Percentiles rank a stretch among this genome's conserved stretches.
phyloP scores from a whole-genome alignment of 345 rosid species.

The Iberis pinnata region DNA sequence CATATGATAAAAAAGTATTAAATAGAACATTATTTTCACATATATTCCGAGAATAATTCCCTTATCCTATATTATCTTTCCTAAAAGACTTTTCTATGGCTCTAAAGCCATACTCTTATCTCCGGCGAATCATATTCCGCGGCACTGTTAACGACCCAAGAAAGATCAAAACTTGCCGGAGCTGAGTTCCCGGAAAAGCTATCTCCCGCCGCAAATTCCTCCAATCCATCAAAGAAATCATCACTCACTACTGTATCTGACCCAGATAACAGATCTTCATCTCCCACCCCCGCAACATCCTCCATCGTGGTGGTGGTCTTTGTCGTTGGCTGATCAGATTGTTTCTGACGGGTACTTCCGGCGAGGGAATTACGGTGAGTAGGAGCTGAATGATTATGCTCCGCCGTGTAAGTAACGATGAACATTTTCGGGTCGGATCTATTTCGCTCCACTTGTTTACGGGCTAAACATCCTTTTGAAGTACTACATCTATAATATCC shows the following conservation, averaged over 20 bases:
- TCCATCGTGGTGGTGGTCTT: constrained; percentile 39
- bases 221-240: constrained; percentile 78
- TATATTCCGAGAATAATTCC: constrained; percentile 23
- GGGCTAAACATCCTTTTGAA: constrained; percentile 90
- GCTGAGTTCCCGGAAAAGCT: constrained; percentile 47
- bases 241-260: constrained; percentile 61
- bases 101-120: no score
- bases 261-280: constrained; percentile 45
- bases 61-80: constrained; percentile 22
- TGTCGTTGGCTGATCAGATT: constrained; percentile 27
- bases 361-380: constrained; percentile 93
- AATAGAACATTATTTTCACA: constrained; percentile 24
- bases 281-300: no score
- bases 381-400: constrained; percentile 92
- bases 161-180: constrained; percentile 47
- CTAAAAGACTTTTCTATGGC: constrained; percentile 28
- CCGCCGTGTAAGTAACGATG: constrained; percentile 89
- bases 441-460: constrained; percentile 96
- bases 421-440: constrained; percentile 91
- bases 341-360: constrained; percentile 83
- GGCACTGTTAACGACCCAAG: constrained; percentile 44
- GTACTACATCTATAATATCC: constrained; percentile 94
- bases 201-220: constrained; percentile 43
- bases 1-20: not conserved
- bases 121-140: constrained; percentile 36